phyloP scores from a whole-genome alignment of 2,329 filamentous ascomycete genomes.

The Proliferodiscus dingleyae region DNA sequence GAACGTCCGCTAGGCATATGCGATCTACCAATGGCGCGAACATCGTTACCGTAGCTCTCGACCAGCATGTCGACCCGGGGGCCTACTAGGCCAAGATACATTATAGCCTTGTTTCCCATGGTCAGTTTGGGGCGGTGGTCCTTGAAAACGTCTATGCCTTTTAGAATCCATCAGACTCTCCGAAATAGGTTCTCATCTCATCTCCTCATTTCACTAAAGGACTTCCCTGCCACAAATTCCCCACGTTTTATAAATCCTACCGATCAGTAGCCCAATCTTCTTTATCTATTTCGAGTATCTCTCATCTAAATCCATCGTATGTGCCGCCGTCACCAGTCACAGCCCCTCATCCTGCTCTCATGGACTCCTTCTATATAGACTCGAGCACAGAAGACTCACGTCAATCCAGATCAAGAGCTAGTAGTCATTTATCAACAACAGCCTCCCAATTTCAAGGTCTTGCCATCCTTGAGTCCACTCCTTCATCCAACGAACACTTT shows the following conservation, averaged over 20 bases:
- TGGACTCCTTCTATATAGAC: slow-evolving; percentile 32
- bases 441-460: slow-evolving; percentile 28
- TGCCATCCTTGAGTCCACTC: slow-evolving; percentile 22
- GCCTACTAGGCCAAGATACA: slow-evolving; percentile 10
- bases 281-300: slow-evolving; percentile 26
- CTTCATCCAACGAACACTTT: slow-evolving; percentile 16
- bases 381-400: slow-evolving; percentile 29
- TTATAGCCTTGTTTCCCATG: slow-evolving; percentile 25
- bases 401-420: slow-evolving; percentile 30
- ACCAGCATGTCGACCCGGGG: neutral
- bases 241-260: slow-evolving; percentile 22
- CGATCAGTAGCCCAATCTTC: slow-evolving; percentile 8
- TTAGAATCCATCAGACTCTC: slow-evolving; percentile 25
- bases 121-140: slow-evolving; percentile 26
- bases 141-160: slow-evolving; percentile 25
- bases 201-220: slow-evolving; percentile 7
- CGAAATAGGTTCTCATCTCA: slow-evolving; percentile 27
- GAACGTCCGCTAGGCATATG: slow-evolving; percentile 6
- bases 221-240: slow-evolving; percentile 15
- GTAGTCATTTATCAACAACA: slow-evolving; percentile 28
- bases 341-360: slow-evolving; percentile 25
- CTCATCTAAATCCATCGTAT: slow-evolving; percentile 23
- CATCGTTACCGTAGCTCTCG: neutral
- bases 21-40: slow-evolving; percentile 9
- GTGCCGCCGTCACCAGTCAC: slow-evolving; percentile 28